Evolutionary conservation across 108 stramenopile genomes (phyloP), one percentile per base, ranked within the genome.

Genomic region (Pseudonitzschia delicatissima): DNA sequence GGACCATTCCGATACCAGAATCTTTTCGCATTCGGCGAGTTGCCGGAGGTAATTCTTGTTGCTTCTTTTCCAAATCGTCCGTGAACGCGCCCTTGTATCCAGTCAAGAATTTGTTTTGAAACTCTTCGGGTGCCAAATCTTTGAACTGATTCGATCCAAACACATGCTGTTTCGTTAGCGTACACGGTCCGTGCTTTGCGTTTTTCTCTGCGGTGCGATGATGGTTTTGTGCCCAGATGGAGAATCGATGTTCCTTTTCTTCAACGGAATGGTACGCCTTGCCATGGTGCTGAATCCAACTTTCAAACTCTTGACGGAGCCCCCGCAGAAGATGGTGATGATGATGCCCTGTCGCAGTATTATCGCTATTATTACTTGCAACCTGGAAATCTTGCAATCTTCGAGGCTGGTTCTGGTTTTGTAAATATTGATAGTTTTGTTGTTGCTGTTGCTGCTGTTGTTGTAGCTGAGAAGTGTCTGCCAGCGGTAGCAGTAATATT

Each of bases 91-190:
- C 81, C 25, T 64, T 86, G 64, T 93, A 93, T 15, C 88, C 92
- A 3, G 85, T 93, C 12, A 94, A 64, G 57, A 76, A 94, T 37
- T 73, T 74, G 13, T 75, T 66, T 58, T 82, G 72, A 74, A 94
- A 94, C 62, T 94, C 93, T 52, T 80, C 81, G 1, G 77, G 76
- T 11, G 85, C 79, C 45, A 94, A 74, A 58, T 94, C 93, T 49
- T 82, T 72, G 40, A 94, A 88, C 8, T 78, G 75, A 58, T 84
- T 91, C 13, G 85, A 84, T 0, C 88, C 93, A 85, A 94, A 94
- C 29, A 91, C 85, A 17, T 76, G 74, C 61, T 82, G 80, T 12
- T 87, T 85, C 2, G 87, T 89, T 68, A 94, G 47, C n/a, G 77
- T 81, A 66, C 90, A 94, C 11, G 81, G 84, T 6, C 93, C 93